Evolutionary conservation across 1,284 basidiomycete species (phyloP).

Genomic region (Exsudoporus floridanus): DNA sequence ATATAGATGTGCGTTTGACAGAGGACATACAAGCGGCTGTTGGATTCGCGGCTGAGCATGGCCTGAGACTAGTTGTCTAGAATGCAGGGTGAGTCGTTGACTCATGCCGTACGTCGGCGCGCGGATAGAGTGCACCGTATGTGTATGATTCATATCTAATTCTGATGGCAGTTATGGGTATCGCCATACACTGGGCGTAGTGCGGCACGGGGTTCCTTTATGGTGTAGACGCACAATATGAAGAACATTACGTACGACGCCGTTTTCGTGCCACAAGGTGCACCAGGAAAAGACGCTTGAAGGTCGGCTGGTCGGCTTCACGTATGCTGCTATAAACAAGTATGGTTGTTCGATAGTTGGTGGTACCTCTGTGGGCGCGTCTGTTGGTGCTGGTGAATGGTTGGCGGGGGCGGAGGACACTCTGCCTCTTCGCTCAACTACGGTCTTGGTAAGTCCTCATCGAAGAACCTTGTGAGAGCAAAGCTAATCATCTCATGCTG

Average conservation of each 20-base stretch:
- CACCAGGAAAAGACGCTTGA: conserved; percentile 13
- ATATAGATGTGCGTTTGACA: conserved; percentile 41
- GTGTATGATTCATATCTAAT: not conserved
- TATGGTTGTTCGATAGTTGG: conserved; percentile 40
- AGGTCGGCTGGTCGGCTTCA: conserved; percentile 12
- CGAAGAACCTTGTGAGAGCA: not conserved
- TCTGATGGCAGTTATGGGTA: not conserved
- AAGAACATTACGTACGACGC: conserved; percentile 37
- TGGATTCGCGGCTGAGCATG: conserved; percentile 32
- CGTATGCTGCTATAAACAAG: conserved; percentile 38
- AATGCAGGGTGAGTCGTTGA: conserved; percentile 41
- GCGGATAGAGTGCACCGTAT: too few relatives aligned
- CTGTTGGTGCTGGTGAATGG: conserved; percentile 44
- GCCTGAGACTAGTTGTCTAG: conserved; percentile 46
- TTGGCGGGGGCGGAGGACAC: conserved; percentile 45
- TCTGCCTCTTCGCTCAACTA: conserved; percentile 40
- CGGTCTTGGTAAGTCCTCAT: conserved; percentile 39
- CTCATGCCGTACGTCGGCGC: not conserved
- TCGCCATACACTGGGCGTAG: conserved; percentile 40
- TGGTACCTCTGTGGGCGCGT: conserved; percentile 38
- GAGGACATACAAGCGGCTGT: conserved; percentile 40
- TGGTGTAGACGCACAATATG: conserved; percentile 43
- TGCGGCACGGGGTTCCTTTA: conserved; percentile 36
- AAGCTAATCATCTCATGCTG: conserved; percentile 18
- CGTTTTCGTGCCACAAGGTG: conserved; percentile 36